Percentiles rank a stretch among this genome's conserved stretches.
Conservation (phyloP, 257 asterid species). For the Solanum sejunctum region DNA sequence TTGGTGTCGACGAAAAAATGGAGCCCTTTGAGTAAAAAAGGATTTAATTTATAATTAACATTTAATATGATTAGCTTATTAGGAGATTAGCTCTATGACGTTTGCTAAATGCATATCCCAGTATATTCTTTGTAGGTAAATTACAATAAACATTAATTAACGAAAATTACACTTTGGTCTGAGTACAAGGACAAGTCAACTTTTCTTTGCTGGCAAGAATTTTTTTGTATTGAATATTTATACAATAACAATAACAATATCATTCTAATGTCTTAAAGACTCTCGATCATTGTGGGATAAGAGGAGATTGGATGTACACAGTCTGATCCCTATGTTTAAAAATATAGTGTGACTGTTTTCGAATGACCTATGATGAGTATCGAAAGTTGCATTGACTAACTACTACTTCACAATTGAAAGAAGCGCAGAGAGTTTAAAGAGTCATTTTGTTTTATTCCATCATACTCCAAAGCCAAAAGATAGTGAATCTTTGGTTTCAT, state of each 20-base stretch:
- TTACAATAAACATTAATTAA: background rate
- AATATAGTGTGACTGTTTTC: too few species aligned
- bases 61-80: background rate
- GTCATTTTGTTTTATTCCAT: too few species aligned
- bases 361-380: too few species aligned
- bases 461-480: too few species aligned
- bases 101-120: conserved; percentile 6
- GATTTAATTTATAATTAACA: background rate
- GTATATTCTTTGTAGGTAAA: conserved; percentile 8
- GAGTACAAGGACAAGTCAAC: background rate
- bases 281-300: too few species aligned
- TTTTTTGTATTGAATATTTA: background rate
- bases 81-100: background rate
- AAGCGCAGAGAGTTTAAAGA: too few species aligned
- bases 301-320: too few species aligned
- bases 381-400: too few species aligned
- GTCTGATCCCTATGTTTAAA: too few species aligned
- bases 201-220: background rate
- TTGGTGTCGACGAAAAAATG: background rate
- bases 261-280: too few species aligned
- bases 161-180: background rate
- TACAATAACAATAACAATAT: background rate
- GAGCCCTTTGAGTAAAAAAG: background rate
- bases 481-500: too few species aligned
- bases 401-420: too few species aligned